phyloP scores from a whole-genome alignment of 768 basidiomycete species.

The Tricholoma matsutake region DNA sequence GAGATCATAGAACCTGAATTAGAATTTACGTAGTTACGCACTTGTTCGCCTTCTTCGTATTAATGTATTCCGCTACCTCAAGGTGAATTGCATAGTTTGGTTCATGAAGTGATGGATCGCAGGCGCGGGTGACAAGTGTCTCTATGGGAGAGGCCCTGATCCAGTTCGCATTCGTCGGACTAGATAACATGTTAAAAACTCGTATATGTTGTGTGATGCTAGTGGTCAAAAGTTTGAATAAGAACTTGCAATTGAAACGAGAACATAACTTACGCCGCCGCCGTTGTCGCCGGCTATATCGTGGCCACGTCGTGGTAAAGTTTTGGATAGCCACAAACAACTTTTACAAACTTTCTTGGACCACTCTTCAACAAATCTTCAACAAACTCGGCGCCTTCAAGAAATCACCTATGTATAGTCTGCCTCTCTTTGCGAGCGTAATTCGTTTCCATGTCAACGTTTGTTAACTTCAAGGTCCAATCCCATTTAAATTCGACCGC shows the following conservation, averaged over 20 bases:
- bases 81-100: constrained; percentile 92
- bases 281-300: neutral
- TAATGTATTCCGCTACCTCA: constrained; percentile 92
- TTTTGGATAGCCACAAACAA: neutral
- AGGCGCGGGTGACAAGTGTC: constrained; percentile 74
- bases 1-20: constrained; percentile 1
- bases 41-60: constrained; percentile 95
- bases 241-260: neutral
- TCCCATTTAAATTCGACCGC: too few relatives aligned
- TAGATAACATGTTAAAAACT: constrained; percentile 42
- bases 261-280: neutral
- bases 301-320: neutral
- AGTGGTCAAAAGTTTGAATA: neutral
- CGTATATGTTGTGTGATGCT: neutral
- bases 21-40: constrained; percentile 35
- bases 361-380: too few relatives aligned
- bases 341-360: too few relatives aligned
- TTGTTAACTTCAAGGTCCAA: too few relatives aligned
- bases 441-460: too few relatives aligned
- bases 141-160: constrained; percentile 61
- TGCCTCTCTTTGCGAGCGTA: too few relatives aligned
- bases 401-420: too few relatives aligned
- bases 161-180: constrained; percentile 49
- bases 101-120: constrained; percentile 81
- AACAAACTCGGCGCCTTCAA: too few relatives aligned